Evolutionary conservation across 2,329 filamentous ascomycete genomes (phyloP).

Genomic region (Zasmidium angulare): DNA sequence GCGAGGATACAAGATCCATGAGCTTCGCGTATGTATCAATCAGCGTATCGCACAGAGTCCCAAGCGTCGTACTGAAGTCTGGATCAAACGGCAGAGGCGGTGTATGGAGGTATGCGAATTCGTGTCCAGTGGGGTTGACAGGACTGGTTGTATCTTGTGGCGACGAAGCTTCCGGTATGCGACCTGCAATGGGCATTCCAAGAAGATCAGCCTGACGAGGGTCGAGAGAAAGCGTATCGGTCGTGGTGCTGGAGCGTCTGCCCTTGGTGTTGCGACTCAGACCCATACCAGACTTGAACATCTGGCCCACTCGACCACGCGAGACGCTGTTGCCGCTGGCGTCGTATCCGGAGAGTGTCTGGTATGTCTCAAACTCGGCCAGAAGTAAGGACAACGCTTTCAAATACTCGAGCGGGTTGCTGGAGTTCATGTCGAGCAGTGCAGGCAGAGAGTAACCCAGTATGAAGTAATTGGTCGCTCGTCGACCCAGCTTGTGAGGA

Average conservation of each 20-base stretch:
- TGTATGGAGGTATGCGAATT: conserved; percentile 87
- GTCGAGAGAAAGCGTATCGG: conserved; percentile 40
- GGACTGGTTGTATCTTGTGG: conserved; percentile 27
- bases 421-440: conserved; percentile 82
- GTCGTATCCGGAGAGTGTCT: conserved; percentile 74
- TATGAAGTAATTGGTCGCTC: conserved; percentile 90
- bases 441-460: conserved; percentile 88
- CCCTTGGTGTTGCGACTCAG: conserved; percentile 34
- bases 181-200: conserved; percentile 18
- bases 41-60: conserved; percentile 89
- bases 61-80: conserved; percentile 95
- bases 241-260: conserved; percentile 57
- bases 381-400: conserved; percentile 82
- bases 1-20: conserved; percentile 70
- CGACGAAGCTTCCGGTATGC: conserved; percentile 15
- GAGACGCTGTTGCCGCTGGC: conserved; percentile 67
- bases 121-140: conserved; percentile 69
- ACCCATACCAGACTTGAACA: conserved; percentile 51
- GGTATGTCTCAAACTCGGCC: conserved; percentile 90
- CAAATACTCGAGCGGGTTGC: conserved; percentile 79
- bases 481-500: conserved; percentile 76
- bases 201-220: conserved; percentile 22
- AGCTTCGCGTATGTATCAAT: conserved; percentile 89
- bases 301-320: conserved; percentile 66
- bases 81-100: conserved; percentile 92